Evolutionary conservation across 2,329 filamentous ascomycete genomes (phyloP).

Genomic region (Xylaria sp.): DNA sequence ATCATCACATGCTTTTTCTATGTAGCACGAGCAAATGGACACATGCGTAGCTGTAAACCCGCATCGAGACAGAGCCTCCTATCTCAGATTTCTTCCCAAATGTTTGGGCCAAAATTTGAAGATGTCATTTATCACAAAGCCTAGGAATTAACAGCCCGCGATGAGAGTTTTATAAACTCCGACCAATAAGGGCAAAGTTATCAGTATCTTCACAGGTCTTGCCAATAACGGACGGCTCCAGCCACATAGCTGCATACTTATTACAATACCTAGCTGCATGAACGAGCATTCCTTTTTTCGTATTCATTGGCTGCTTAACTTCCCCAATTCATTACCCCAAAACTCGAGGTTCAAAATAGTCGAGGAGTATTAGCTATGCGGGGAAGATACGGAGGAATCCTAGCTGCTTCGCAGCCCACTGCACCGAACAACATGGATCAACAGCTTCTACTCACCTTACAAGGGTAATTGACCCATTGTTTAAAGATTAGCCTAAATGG

Average conservation of each 20-base stretch:
- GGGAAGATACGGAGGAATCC: slow-evolving; percentile 27
- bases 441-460: slow-evolving; percentile 1
- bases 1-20: not conserved
- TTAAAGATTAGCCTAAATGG: slow-evolving; percentile 37
- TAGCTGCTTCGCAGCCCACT: slow-evolving; percentile 26
- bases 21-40: too few species aligned
- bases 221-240: too few species aligned
- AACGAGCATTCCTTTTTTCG: not conserved
- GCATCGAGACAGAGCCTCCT: too few species aligned
- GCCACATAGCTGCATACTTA: not conserved
- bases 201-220: too few species aligned
- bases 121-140: not conserved
- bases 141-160: not conserved
- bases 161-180: not conserved
- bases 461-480: slow-evolving; percentile 27
- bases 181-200: not conserved
- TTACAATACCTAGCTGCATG: not conserved
- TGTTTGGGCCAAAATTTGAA: not conserved
- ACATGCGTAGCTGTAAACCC: too few species aligned
- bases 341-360: not conserved
- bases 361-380: slow-evolving; percentile 14
- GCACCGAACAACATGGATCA: slow-evolving; percentile 25
- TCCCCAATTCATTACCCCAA: slow-evolving; percentile 14
- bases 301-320: not conserved
- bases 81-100: too few species aligned